phyloP scores from a whole-genome alignment of 1,284 basidiomycete species.

The Cutaneotrichosporon arboriforme region DNA sequence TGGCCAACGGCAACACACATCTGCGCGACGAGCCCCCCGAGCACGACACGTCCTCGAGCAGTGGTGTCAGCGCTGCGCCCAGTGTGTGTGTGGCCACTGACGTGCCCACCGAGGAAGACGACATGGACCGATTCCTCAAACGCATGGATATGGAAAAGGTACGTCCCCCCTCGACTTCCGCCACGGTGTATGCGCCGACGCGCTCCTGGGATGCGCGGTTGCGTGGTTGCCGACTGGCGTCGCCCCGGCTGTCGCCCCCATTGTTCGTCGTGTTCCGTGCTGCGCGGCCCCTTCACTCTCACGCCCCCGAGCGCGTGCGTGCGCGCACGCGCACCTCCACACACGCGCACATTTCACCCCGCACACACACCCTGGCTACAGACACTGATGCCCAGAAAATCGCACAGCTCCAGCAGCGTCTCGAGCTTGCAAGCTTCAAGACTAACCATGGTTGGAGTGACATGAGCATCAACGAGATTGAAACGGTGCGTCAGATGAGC shows the following conservation, averaged over 20 bases:
- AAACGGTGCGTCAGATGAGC: slow-evolving; percentile 26
- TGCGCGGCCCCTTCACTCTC: not conserved
- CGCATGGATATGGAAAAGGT: slow-evolving; percentile 46
- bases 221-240: not conserved
- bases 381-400: slow-evolving; percentile 29
- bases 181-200: not conserved
- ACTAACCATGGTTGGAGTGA: slow-evolving; percentile 42
- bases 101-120: slow-evolving; percentile 19
- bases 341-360: not conserved
- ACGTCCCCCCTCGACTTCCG: slow-evolving; percentile 13
- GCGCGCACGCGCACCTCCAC: not conserved
- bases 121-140: slow-evolving; percentile 37
- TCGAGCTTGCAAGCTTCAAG: slow-evolving; percentile 45
- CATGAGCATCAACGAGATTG: slow-evolving; percentile 44
- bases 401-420: slow-evolving; percentile 39
- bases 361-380: not conserved
- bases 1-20: not conserved
- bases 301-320: too few relatives aligned
- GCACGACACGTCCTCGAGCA: slow-evolving; percentile 6
- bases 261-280: not conserved
- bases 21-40: not conserved
- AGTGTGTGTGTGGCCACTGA: slow-evolving; percentile 3
- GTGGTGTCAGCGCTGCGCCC: slow-evolving; percentile 2
- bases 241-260: not conserved
- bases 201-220: not conserved